These are phyloP conservation scores for Neurospora cerealis DNA, from an alignment of 495 filamentous ascomycete genomes.

Conservation along the genomic window DNA sequence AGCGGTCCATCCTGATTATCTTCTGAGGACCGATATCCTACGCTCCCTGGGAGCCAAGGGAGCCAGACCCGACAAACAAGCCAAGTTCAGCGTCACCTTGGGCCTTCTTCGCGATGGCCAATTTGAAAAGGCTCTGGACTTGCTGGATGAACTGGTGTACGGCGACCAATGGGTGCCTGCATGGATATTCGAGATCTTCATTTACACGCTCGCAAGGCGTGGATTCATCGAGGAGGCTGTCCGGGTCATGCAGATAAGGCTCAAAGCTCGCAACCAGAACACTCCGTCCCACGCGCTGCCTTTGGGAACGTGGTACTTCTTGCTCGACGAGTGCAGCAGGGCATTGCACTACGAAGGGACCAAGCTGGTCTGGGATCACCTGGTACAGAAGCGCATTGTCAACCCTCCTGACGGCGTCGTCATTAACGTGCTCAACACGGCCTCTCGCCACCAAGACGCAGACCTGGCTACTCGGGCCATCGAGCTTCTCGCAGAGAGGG, in stretches of 20 bases:
- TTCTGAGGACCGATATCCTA: slow-evolving; percentile 62
- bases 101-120: slow-evolving; percentile 72
- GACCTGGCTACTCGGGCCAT: slow-evolving; percentile 57
- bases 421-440: slow-evolving; percentile 55
- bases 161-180: slow-evolving; percentile 44
- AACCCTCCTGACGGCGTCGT: slow-evolving; percentile 57
- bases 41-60: slow-evolving; percentile 52
- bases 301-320: slow-evolving; percentile 48
- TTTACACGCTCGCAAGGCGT: slow-evolving; percentile 57
- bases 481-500: slow-evolving; percentile 43
- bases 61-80: neutral
- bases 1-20: slow-evolving; percentile 76
- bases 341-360: slow-evolving; percentile 28
- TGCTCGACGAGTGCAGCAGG: slow-evolving; percentile 59
- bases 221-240: slow-evolving; percentile 70
- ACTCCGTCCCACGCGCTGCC: slow-evolving; percentile 32
- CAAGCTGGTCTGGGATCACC: slow-evolving; percentile 47
- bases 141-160: slow-evolving; percentile 54
- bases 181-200: slow-evolving; percentile 69
- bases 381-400: slow-evolving; percentile 54
- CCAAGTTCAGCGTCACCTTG: slow-evolving; percentile 53
- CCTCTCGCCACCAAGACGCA: slow-evolving; percentile 55
- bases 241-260: slow-evolving; percentile 47
- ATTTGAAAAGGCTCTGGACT: slow-evolving; percentile 70
- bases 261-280: slow-evolving; percentile 28